phyloP scores from a whole-genome alignment of 495 filamentous ascomycete species.

The Hyaloscypha variabilis region DNA sequence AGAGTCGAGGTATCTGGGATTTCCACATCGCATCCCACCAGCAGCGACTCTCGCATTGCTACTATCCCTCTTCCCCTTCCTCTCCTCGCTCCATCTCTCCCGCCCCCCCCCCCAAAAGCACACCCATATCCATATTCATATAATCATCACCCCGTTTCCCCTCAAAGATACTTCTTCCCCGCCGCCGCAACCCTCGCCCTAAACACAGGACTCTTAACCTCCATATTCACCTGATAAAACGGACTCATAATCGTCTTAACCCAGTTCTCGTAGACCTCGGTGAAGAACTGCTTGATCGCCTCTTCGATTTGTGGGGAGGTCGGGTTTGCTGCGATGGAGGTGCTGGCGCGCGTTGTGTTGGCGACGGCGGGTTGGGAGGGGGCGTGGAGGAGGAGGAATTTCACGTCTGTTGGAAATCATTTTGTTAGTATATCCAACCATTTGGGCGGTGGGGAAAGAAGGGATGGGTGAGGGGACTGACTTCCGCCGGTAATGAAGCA shows the following conservation, averaged over 20 bases:
- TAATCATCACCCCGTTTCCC: background rate
- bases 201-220: conserved; percentile 85
- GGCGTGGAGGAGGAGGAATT: conserved; percentile 90
- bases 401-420: conserved; percentile 50
- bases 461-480: conserved; percentile 29
- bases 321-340: conserved; percentile 77
- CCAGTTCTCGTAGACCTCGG: conserved; percentile 91
- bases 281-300: conserved; percentile 89
- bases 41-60: too few relatives aligned
- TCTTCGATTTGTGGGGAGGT: conserved; percentile 89
- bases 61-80: too few relatives aligned
- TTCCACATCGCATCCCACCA: too few relatives aligned
- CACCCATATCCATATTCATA: background rate
- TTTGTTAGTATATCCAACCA: background rate
- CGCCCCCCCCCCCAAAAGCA: background rate
- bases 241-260: conserved; percentile 97
- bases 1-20: too few relatives aligned
- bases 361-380: conserved; percentile 49
- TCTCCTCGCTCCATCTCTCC: too few relatives aligned
- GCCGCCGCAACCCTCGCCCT: conserved; percentile 76
- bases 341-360: conserved; percentile 52
- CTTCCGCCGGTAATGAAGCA: conserved; percentile 85
- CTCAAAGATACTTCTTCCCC: conserved; percentile 87
- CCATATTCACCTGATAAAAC: conserved; percentile 83
- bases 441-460: background rate